Percentiles rank a stretch among this genome's conserved stretches.
Conservation (phyloP, 2,329 filamentous ascomycete genomes). For the Aspergillus awamori region DNA sequence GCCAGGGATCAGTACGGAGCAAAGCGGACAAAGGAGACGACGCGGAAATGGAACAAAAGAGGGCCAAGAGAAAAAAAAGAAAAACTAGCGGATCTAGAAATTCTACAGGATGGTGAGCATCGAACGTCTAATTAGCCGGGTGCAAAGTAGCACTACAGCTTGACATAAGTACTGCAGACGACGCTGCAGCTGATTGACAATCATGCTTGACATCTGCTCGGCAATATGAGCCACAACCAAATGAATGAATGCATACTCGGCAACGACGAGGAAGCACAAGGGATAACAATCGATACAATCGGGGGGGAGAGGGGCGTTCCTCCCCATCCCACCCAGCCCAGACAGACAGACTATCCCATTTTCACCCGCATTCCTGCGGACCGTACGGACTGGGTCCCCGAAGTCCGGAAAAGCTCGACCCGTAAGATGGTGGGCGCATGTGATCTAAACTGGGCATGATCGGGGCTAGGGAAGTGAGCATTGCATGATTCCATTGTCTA, state of each 20-base stretch:
- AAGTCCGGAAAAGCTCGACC: conserved; percentile 10
- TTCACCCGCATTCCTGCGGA: conserved; percentile 3
- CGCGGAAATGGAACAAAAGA: not conserved
- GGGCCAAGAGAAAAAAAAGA: not conserved
- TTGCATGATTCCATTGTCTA: conserved; percentile 1
- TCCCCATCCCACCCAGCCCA: no score
- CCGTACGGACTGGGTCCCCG: conserved; percentile 6
- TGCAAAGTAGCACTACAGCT: not conserved
- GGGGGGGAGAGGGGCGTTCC: not conserved
- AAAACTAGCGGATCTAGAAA: not conserved
- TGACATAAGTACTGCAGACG: not conserved
- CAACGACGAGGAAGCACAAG: not conserved
- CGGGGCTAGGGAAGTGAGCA: conserved; percentile 3
- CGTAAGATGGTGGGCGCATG: conserved; percentile 10
- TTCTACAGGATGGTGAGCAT: not conserved
- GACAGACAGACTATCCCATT: not conserved
- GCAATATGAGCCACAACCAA: not conserved
- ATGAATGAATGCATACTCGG: not conserved
- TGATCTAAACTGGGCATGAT: conserved; percentile 9
- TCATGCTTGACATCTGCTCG: not conserved
- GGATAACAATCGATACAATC: not conserved
- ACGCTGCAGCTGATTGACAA: not conserved
- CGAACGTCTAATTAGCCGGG: not conserved
- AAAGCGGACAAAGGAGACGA: not conserved
- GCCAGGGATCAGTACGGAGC: not conserved